phyloP scores from a whole-genome alignment of 2,329 filamentous ascomycete species.

The Monilinia aucupariae region DNA sequence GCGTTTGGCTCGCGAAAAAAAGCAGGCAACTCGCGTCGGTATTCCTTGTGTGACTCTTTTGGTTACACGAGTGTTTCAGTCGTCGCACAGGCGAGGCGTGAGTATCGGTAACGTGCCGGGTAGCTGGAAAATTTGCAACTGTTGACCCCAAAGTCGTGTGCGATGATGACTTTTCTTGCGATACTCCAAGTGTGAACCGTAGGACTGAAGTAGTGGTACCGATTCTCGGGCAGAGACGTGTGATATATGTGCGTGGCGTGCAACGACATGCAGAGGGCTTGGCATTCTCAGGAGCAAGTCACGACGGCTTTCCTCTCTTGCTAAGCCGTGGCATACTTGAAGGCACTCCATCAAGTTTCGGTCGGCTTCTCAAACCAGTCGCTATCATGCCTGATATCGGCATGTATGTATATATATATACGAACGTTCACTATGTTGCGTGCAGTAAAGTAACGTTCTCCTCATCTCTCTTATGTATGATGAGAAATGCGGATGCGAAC shows the following conservation, averaged over 20 bases:
- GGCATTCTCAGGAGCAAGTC: not conserved
- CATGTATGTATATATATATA: not conserved
- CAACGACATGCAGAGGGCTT: not conserved
- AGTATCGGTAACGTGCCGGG: conserved; percentile 1
- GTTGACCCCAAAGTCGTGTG: not conserved
- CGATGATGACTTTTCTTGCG: conserved; percentile 1
- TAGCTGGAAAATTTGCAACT: conserved; percentile 1
- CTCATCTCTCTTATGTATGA: conserved; percentile 4
- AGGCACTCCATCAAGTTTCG: not conserved
- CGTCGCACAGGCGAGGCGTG: not conserved
- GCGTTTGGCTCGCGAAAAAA: not conserved
- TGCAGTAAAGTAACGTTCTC: conserved; percentile 8
- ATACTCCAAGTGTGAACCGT: not conserved
- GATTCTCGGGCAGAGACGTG: conserved; percentile 1
- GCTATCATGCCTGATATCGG: not conserved
- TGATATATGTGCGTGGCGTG: not conserved
- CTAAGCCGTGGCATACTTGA: not conserved
- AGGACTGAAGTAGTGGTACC: not conserved
- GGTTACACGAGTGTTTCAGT: not conserved
- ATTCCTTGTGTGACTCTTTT: not conserved
- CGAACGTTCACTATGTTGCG: not conserved
- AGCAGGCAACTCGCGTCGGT: not conserved
- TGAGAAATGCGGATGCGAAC: not conserved
- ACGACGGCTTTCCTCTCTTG: not conserved
- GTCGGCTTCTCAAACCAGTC: not conserved